Evolutionary conservation across 2,329 filamentous ascomycete genomes (phyloP), one percentile per base, ranked within the genome.

Genomic region (Trichoderma atrobrunneum): DNA sequence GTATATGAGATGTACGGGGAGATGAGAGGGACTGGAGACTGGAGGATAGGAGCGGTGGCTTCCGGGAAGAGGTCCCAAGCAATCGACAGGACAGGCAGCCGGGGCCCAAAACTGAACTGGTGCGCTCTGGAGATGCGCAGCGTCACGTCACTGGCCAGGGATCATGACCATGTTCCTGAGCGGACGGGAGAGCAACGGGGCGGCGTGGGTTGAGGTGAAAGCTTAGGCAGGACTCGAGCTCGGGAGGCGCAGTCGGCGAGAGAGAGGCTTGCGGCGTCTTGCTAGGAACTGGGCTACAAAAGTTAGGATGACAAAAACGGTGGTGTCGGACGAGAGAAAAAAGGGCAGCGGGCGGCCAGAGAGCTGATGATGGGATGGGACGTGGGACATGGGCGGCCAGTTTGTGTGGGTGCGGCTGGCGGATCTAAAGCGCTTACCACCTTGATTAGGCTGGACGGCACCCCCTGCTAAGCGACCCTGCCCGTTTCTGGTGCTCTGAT

Each of bases 151-250:
- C 76, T 76, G 76, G 74, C 77, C 76, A 76, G 76, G 76, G 74
- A 76, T 78, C 79, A 79, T 80, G 78, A 76, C 78, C 79, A 79
- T 80, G 78, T 77, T 78, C 77, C 76, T 76, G 39, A 63, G 26
- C 18, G 43, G n/a, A 48, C 62, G 43, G 65, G 65, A 68, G 54
- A 68, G 65, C 51, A 43, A 59, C 65, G 72, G 30, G 54, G 48
- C 56, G 56, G 56, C 56, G 56, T 59, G 56, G 30, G 57, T 60
- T 34, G 57, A 34, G 57, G 57, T 60, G 57, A 60, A 60, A 60
- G 57, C 57, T 70, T 70, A 62, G 51, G 51, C 34, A 65, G 64
- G 54, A 24, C 32, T 67, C 18, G 54, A 67, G 64, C 64, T 67
- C 24, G 26, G 54, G 59, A 26, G 68, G 68, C 68, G 68, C 68